Evolutionary conservation across 495 filamentous ascomycete species (phyloP).

Genomic region (Talaromyces thailandensis): DNA sequence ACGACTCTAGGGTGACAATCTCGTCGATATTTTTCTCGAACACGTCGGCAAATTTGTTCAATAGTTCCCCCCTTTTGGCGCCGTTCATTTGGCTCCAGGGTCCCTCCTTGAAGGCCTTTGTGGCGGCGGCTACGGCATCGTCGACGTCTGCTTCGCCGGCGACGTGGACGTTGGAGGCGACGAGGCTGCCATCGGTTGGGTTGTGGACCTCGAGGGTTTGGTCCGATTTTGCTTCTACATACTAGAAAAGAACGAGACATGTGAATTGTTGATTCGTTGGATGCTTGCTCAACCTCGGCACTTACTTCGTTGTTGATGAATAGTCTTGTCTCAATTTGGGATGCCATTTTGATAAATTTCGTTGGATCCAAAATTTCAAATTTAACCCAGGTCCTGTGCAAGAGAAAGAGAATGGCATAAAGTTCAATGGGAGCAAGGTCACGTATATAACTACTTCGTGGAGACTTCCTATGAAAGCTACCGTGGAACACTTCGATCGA

Average conservation of each 20-base stretch:
- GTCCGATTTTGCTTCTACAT: neutral
- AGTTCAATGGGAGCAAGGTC: too few species aligned
- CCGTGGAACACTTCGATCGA: too few species aligned
- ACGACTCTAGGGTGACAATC: constrained; percentile 19
- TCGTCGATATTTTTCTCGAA: constrained; percentile 18
- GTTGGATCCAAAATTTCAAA: too few species aligned
- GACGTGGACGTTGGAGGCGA: constrained; percentile 3
- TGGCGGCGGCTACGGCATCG: constrained; percentile 45
- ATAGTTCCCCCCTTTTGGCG: constrained; percentile 26
- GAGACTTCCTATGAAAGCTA: too few species aligned
- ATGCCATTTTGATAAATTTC: too few species aligned
- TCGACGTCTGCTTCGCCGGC: constrained; percentile 30
- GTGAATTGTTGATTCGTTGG: neutral
- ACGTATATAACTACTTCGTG: too few species aligned
- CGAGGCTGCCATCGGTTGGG: neutral
- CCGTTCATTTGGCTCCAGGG: constrained; percentile 30
- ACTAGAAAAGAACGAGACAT: neutral
- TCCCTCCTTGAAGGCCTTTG: constrained; percentile 13
- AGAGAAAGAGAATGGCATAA: too few species aligned
- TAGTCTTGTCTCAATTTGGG: too few species aligned
- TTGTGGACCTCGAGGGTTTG: neutral
- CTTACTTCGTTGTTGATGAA: neutral
- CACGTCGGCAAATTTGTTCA: constrained; percentile 35
- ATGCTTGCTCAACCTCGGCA: neutral
- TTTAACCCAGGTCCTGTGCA: too few species aligned